Percentiles rank a stretch among this genome's conserved stretches.
Evolutionary conservation across 208 protist species (phyloP).

Genomic region (Trypanosoma rangeli): DNA sequence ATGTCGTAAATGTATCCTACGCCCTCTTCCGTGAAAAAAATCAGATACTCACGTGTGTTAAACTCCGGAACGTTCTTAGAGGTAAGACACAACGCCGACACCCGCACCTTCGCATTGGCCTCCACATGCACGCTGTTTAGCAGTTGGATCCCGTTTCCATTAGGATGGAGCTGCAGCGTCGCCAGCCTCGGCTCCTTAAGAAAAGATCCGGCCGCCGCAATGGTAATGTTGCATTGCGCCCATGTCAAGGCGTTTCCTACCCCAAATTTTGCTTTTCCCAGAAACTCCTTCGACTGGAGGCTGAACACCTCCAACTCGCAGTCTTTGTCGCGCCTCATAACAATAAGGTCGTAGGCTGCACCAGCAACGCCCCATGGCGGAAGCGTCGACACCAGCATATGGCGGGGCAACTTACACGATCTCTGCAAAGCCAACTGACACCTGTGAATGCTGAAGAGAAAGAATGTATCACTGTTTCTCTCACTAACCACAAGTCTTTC

Average conservation of each 20-base stretch:
- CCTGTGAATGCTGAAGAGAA: constrained; percentile 50
- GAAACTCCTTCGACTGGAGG: constrained; percentile 25
- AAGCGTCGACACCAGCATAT: constrained; percentile 65
- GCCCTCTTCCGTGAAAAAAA: constrained; percentile 68
- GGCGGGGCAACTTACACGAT: constrained; percentile 55
- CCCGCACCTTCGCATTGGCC: constrained; percentile 34
- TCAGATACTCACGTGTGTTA: constrained; percentile 66
- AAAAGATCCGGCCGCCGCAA: constrained; percentile 78
- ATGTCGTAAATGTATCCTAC: constrained; percentile 53
- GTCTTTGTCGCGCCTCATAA: constrained; percentile 51
- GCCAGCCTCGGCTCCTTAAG: constrained; percentile 65
- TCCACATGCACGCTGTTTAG: constrained; percentile 21
- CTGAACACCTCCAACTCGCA: constrained; percentile 68
- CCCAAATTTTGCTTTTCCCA: constrained; percentile 71
- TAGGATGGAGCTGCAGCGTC: constrained; percentile 40
- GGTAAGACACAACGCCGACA: constrained; percentile 51
- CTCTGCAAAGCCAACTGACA: constrained; percentile 45
- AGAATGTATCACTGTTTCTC: constrained; percentile 64
- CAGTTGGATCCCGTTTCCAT: constrained; percentile 19
- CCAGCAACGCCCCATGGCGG: constrained; percentile 48
- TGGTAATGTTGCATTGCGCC: constrained; percentile 36
- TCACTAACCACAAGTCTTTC: constrained; percentile 55
- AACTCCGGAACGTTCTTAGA: constrained; percentile 47
- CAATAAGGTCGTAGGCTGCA: constrained; percentile 34
- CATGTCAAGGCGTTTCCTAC: constrained; percentile 71